Percentiles rank a stretch among this genome's conserved stretches.
These are phyloP conservation scores for Eimeria maxima DNA, from an alignment of 169 alveolate species.

Conservation along the genomic window DNA sequence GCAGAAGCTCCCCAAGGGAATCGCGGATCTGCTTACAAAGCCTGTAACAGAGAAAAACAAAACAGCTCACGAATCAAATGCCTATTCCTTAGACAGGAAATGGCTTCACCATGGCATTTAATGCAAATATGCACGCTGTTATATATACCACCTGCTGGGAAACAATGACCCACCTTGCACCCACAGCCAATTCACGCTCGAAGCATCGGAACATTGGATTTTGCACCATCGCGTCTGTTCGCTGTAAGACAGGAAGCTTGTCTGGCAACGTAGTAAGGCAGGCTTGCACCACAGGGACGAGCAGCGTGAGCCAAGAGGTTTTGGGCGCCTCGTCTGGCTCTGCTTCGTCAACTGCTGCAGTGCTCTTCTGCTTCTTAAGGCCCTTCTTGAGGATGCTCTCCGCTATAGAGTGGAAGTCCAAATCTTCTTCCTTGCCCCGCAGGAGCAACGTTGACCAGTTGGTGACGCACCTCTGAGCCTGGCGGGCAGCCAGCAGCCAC, in stretches of 20 bases:
- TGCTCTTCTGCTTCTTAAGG: slow-evolving; percentile 29
- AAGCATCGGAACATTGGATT: slow-evolving; percentile 97
- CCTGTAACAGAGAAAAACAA: slow-evolving; percentile 41
- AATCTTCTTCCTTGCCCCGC: slow-evolving; percentile 83
- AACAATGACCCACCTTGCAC: slow-evolving; percentile 81
- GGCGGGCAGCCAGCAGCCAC: slow-evolving; percentile 77
- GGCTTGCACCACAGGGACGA: slow-evolving; percentile 80
- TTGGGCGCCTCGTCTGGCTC: slow-evolving; percentile 30
- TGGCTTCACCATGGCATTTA: background rate
- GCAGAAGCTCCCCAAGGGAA: slow-evolving; percentile 88
- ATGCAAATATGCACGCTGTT: background rate
- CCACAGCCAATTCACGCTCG: slow-evolving; percentile 95
- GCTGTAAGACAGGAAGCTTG: slow-evolving; percentile 87
- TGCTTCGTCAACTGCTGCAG: slow-evolving; percentile 6
- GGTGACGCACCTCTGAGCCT: slow-evolving; percentile 49
- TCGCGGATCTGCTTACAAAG: slow-evolving; percentile 88
- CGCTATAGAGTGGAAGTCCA: slow-evolving; percentile 78
- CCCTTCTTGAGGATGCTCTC: slow-evolving; percentile 27
- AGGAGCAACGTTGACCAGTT: slow-evolving; percentile 81
- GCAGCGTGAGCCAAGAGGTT: slow-evolving; percentile 82
- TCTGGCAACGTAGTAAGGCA: slow-evolving; percentile 91
- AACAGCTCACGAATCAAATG: background rate
- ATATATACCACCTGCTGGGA: background rate
- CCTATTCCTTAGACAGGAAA: background rate
- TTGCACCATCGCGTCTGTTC: slow-evolving; percentile 91